Base-by-base conservation (phyloP, 495 filamentous ascomycete genomes). In the Xylaria longipes region DNA sequence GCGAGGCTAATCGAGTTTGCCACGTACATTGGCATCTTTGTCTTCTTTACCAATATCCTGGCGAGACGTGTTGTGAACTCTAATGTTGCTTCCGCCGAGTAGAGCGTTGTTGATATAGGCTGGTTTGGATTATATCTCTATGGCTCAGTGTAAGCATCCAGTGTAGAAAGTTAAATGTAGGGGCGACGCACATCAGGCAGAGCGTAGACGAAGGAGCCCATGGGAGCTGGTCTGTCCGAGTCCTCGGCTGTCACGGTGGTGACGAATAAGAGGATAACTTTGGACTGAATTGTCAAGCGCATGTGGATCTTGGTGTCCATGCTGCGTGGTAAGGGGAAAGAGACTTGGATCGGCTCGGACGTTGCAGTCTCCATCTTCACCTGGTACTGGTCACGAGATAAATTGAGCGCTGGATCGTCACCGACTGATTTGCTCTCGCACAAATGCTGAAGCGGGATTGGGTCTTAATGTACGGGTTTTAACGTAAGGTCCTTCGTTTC, bases 191-290 rank as follows among this genome's bases (percentile, higher is more conserved):
- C 94, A 82, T 97, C 91, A 33, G 95, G 95, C 79, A 98, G 88
- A 27, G 96, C 92, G 79, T 97, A 97, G 56, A 98, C 92, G 78
- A 98, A 96, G 69, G 93, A 95, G 11, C 92, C 92, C 70, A 95
- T 80, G 0, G 89, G 78, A n/a, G 87, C 82, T 3, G 83, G 78
- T 20, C 82, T 76, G 15, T 82, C 79, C 6, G 82, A 81, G 46
- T 90, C 87, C 4, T 91, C 92, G 27, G 88, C 83, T 3, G 88
- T 84, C 8, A 90, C 87, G 0, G 92, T 94, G 0, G 93, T 92
- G 52, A 98, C 80, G 77, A 97, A 95, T 6, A 97, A 82, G 45
- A 92, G 83, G 15, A 91, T 80, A 31, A 89, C 91, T 69, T 90
- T 90, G 1, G 85, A 78, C 73, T 91, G 85, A 73, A 92, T 84